A percentile compares a stretch with the other conserved stretches of the same genome.
These are phyloP conservation scores for Drechslerella dactyloides DNA, from an alignment of 2,329 filamentous ascomycete species.

Conservation along the genomic window DNA sequence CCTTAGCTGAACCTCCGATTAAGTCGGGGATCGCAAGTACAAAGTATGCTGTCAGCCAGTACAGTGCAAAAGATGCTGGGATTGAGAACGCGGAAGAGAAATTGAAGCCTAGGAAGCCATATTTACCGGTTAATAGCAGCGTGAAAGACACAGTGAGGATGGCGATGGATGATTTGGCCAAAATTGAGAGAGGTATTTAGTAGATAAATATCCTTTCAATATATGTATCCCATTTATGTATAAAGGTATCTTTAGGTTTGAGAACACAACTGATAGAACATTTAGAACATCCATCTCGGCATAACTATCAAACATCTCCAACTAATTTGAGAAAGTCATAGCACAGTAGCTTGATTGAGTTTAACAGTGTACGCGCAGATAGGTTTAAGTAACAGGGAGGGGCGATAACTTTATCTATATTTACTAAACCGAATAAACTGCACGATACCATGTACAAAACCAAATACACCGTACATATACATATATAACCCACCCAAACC, in stretches of 20 bases:
- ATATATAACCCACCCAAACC: too few relatives aligned
- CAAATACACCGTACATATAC: too few relatives aligned
- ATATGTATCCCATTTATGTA: conserved; percentile 13
- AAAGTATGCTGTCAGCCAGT: conserved; percentile 72
- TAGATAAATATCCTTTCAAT: conserved; percentile 23
- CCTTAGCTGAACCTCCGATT: conserved; percentile 69
- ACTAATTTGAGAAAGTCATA: background rate
- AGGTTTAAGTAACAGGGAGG: too few relatives aligned
- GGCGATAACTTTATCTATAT: too few relatives aligned
- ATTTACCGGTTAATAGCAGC: conserved; percentile 61
- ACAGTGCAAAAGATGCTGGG: conserved; percentile 66
- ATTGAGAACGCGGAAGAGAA: conserved; percentile 67
- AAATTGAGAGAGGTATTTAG: conserved; percentile 57
- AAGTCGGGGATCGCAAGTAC: conserved; percentile 71
- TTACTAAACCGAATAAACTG: too few relatives aligned
- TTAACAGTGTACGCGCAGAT: background rate
- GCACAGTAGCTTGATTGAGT: background rate
- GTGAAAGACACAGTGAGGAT: conserved; percentile 60
- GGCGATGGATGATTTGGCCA: conserved; percentile 59
- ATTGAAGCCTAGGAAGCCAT: conserved; percentile 68
- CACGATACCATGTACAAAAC: too few relatives aligned
- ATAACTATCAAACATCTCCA: background rate
- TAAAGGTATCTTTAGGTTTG: background rate
- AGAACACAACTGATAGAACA: background rate
- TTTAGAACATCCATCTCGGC: background rate